Evolutionary conservation across 163 green algal genomes (phyloP).

Genomic region (Scenedesmus sp.): DNA sequence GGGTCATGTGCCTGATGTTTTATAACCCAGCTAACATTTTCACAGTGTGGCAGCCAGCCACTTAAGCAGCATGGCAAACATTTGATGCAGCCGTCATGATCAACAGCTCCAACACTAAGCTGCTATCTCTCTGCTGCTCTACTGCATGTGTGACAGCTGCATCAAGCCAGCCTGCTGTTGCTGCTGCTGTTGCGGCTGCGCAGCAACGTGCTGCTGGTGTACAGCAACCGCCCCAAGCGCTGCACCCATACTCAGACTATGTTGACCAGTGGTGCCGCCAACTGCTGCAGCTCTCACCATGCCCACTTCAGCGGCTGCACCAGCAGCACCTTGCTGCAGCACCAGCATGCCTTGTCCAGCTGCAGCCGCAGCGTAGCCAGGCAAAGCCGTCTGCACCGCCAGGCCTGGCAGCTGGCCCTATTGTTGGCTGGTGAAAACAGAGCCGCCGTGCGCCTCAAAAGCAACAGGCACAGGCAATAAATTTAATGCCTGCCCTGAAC

Average conservation of each 20-base stretch:
- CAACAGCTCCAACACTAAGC: not conserved
- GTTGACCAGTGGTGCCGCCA: not conserved
- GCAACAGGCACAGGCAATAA: not conserved
- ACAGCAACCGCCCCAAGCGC: not conserved
- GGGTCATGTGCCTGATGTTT: too few species aligned
- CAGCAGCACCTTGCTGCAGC: not conserved
- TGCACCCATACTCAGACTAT: not conserved
- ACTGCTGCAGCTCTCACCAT: not conserved
- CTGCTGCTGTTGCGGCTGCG: not conserved
- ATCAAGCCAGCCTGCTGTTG: not conserved
- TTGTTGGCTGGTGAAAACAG: not conserved
- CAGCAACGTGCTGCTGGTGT: not conserved
- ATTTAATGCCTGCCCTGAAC: not conserved
- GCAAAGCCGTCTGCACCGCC: not conserved
- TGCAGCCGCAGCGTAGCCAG: not conserved
- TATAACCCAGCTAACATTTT: too few species aligned
- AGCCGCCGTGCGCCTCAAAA: not conserved
- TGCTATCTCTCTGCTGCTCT: not conserved
- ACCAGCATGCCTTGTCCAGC: not conserved
- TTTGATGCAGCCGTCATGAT: not conserved
- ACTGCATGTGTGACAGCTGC: not conserved
- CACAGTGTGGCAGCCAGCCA: too few species aligned
- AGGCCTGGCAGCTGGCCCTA: not conserved
- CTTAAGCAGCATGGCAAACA: not conserved
- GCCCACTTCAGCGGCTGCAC: not conserved